phyloP scores from a whole-genome alignment of 2,329 filamentous ascomycete genomes.

The Dactylonectria macrodidyma region DNA sequence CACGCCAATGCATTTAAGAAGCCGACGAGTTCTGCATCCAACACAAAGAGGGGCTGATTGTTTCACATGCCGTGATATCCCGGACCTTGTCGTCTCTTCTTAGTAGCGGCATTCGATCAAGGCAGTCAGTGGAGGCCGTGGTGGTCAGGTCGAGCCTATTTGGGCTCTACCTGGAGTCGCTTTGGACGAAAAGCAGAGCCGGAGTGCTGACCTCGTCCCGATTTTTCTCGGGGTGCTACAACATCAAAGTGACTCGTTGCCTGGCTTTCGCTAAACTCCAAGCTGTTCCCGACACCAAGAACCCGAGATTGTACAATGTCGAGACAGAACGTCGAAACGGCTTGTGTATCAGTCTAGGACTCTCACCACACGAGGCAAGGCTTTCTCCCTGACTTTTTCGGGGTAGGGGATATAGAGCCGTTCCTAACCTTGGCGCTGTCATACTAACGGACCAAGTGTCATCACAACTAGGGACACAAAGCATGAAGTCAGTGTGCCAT shows the following conservation, averaged over 20 bases:
- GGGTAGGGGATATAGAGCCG: neutral
- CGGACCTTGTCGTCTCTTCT: slow-evolving; percentile 25
- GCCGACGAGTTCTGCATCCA: neutral
- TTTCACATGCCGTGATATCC: slow-evolving; percentile 10
- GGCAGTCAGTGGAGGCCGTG: neutral
- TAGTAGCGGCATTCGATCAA: slow-evolving; percentile 23
- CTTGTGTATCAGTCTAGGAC: neutral
- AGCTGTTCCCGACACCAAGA: neutral
- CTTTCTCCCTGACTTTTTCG: neutral
- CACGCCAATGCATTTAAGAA: neutral
- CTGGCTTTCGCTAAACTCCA: neutral
- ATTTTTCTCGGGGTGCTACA: neutral
- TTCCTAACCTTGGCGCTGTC: neutral
- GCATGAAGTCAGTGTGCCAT: no score
- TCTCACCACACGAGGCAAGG: slow-evolving; percentile 1
- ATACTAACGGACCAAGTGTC: neutral
- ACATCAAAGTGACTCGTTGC: neutral
- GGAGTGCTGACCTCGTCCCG: neutral
- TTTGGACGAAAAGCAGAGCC: neutral
- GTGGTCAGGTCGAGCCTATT: slow-evolving; percentile 1
- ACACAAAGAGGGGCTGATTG: neutral
- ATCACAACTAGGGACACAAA: neutral
- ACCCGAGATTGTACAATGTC: slow-evolving; percentile 6
- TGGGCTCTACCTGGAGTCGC: neutral
- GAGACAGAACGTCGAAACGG: slow-evolving; percentile 11